These are phyloP conservation scores for Toxicodendron radicans DNA, from an alignment of 345 rosid species.

Conservation along the genomic window DNA sequence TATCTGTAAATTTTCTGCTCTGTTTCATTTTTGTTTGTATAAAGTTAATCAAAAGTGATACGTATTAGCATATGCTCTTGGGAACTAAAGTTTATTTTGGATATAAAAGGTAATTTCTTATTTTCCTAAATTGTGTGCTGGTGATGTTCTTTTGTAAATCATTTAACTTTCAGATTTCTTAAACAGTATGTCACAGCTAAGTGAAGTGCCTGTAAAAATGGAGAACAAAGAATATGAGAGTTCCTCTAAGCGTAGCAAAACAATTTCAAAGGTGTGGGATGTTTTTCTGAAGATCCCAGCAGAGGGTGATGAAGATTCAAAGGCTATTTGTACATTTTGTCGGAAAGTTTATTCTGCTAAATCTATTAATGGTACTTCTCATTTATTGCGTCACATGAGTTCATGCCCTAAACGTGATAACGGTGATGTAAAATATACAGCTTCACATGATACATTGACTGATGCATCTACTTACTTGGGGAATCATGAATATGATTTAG, in stretches of 20 bases:
- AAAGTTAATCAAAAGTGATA: not conserved
- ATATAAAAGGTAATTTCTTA: not conserved
- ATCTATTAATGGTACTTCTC: slow-evolving; percentile 27
- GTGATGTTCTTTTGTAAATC: not conserved
- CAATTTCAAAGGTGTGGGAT: slow-evolving; percentile 30
- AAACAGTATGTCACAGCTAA: slow-evolving; percentile 9
- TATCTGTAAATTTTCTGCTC: not conserved
- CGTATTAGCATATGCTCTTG: not conserved
- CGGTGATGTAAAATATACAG: slow-evolving; percentile 5
- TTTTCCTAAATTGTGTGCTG: not conserved
- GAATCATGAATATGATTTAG: slow-evolving; percentile 15
- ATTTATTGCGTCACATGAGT: slow-evolving; percentile 28
- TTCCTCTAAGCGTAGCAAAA: slow-evolving; percentile 17
- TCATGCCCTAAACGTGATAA: slow-evolving; percentile 24
- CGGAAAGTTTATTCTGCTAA: slow-evolving; percentile 28
- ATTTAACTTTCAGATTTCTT: slow-evolving; percentile 16
- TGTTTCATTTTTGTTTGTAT: not conserved
- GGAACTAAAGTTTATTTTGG: not conserved
- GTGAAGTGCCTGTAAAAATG: not conserved
- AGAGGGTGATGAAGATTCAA: slow-evolving; percentile 17
- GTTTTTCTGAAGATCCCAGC: slow-evolving; percentile 30
- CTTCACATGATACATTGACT: slow-evolving; percentile 22
- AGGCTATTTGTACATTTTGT: slow-evolving; percentile 30
- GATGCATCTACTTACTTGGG: slow-evolving; percentile 18
- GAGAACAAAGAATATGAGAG: slow-evolving; percentile 22